Evolutionary conservation across 2,329 filamentous ascomycete species (phyloP).

Genomic region (Colletotrichum agaves): DNA sequence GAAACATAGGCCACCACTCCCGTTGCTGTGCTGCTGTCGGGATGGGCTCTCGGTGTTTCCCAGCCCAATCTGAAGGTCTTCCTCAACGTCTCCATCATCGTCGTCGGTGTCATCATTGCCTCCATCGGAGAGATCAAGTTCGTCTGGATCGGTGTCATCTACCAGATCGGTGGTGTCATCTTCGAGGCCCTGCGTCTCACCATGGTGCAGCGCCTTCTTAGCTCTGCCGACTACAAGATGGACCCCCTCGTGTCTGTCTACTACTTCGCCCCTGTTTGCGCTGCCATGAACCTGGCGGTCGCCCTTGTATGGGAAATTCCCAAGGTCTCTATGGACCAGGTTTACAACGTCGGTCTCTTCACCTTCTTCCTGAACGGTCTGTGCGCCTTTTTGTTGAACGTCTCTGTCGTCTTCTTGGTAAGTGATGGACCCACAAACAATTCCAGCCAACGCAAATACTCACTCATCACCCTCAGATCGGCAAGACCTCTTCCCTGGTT

Average conservation of each 20-base stretch:
- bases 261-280: slow-evolving; percentile 89
- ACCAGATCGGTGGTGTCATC: slow-evolving; percentile 80
- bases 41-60: slow-evolving; percentile 87
- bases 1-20: slow-evolving; percentile 84
- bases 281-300: slow-evolving; percentile 80
- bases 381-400: slow-evolving; percentile 83
- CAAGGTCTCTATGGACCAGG: slow-evolving; percentile 73
- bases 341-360: slow-evolving; percentile 78
- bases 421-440: slow-evolving; percentile 46
- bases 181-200: slow-evolving; percentile 87
- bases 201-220: slow-evolving; percentile 86
- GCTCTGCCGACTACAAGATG: slow-evolving; percentile 90
- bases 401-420: slow-evolving; percentile 88
- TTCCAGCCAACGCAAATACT: slow-evolving; percentile 36
- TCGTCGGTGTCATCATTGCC: slow-evolving; percentile 92
- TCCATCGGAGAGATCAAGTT: slow-evolving; percentile 97
- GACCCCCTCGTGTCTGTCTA: slow-evolving; percentile 88
- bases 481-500: slow-evolving; percentile 87
- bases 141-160: slow-evolving; percentile 80
- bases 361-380: slow-evolving; percentile 81
- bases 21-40: slow-evolving; percentile 89
- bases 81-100: slow-evolving; percentile 93
- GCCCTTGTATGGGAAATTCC: slow-evolving; percentile 81
- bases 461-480: slow-evolving; percentile 69
- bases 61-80: slow-evolving; percentile 88